A percentile compares a stretch with the other conserved stretches of the same genome.
These are phyloP conservation scores for Phytophthora syringae DNA, from an alignment of 352 stramenopile genomes.

Conservation along the genomic window DNA sequence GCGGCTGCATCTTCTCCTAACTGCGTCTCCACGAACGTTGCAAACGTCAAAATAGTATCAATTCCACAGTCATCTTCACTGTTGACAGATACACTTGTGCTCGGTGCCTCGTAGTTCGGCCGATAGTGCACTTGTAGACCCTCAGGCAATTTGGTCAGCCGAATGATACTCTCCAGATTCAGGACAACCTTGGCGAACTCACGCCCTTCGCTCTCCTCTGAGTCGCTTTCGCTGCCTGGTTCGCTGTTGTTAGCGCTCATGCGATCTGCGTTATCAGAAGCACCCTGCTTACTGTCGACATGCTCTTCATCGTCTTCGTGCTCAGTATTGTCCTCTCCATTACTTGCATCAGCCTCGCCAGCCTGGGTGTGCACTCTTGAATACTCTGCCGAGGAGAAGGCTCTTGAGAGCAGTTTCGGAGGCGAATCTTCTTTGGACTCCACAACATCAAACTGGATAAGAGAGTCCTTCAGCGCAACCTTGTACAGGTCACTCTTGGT, in stretches of 20 bases:
- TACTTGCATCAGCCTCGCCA: conserved; percentile 5
- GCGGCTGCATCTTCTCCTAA: conserved; percentile 41
- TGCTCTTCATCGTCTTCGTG: conserved; percentile 22
- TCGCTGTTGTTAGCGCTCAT: conserved; percentile 46
- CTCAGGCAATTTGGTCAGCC: conserved; percentile 77
- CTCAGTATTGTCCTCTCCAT: conserved; percentile 6
- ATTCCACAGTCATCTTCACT: conserved; percentile 45
- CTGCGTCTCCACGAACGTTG: conserved; percentile 67
- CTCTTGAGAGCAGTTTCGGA: conserved; percentile 66
- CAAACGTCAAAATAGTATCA: conserved; percentile 74
- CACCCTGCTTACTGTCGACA: conserved; percentile 28
- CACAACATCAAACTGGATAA: conserved; percentile 64
- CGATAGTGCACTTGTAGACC: conserved; percentile 85
- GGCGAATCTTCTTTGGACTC: conserved; percentile 72
- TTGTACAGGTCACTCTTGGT: conserved; percentile 88
- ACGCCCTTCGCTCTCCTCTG: conserved; percentile 50
- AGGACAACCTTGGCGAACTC: conserved; percentile 68
- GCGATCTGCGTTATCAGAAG: conserved; percentile 20
- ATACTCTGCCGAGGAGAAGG: conserved; percentile 60
- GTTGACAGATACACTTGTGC: conserved; percentile 27
- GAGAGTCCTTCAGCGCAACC: conserved; percentile 75
- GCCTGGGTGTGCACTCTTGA: conserved; percentile 17
- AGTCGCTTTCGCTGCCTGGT: conserved; percentile 42
- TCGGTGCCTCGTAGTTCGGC: conserved; percentile 69
- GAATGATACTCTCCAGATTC: conserved; percentile 87